Base-by-base conservation (phyloP, 441 rosid species). In the Hura crepitans region DNA sequence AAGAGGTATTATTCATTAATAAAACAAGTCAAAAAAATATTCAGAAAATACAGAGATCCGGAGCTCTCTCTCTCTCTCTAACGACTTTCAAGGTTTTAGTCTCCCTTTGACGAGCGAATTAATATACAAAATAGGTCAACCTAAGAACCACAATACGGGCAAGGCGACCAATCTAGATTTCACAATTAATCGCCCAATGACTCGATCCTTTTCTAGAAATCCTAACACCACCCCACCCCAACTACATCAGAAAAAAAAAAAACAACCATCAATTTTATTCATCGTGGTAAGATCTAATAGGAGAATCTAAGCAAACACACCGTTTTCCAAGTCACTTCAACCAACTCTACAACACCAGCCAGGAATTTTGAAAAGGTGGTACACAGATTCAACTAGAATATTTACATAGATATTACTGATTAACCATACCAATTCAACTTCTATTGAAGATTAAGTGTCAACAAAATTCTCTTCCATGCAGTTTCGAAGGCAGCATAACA, bases 401-500 rank as follows among this genome's bases (percentile, higher is more conserved):
- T 55, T 27, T 45, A 25, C 13, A 17, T 3, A 43, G 37, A 45
- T 9, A 17, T 15, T 27, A 49, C 37, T 25, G 8, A 4, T 63
- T 15, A 63, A 63, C 39, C 23, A 63, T 25, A 30, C 23, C 23
- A 54, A 37, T 39, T 5, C 20, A 10, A 67, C 4, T 6, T 27
- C 22, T 53, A 6, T 33, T 20, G 11, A 35, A 66, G 31, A 18
- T 14, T 33, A 2, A 53, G 10, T 35, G 20, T 55, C 18, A 11
- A 28, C 27, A 56, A 60, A 59, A 59, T 58, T 22, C 2, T 18
- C 5, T 45, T 22, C 27, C 51, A 31, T 45, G 23, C 1, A 68
- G 23, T 11, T 46, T 65, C 65, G 69, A n/a, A 37, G 58, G 39
- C 22, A 39, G 55, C 54, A 69, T 57, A 31, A 42, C 28, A 27